Evolutionary conservation across 208 protist genomes (phyloP).

Genomic region (Crithidia brevicula): DNA sequence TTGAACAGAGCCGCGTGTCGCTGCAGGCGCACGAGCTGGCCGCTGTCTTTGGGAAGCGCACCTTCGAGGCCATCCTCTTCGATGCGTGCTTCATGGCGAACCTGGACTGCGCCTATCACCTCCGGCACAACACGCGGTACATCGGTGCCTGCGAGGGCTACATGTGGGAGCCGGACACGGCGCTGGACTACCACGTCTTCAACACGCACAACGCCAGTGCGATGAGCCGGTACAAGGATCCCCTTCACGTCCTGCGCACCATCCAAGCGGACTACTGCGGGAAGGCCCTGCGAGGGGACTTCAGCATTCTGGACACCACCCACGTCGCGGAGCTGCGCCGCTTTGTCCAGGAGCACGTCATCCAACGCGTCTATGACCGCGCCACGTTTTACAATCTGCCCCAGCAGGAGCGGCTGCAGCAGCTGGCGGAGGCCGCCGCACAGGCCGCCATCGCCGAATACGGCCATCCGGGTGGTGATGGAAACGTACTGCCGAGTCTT

Average conservation of each 20-base stretch:
- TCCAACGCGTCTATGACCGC: slow-evolving; percentile 78
- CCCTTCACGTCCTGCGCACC: slow-evolving; percentile 56
- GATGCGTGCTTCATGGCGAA: slow-evolving; percentile 92
- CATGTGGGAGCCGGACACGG: slow-evolving; percentile 84
- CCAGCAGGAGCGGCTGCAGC: slow-evolving; percentile 59
- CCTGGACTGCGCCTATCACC: slow-evolving; percentile 83
- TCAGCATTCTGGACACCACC: slow-evolving; percentile 77
- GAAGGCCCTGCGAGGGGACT: slow-evolving; percentile 70
- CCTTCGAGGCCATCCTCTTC: slow-evolving; percentile 87
- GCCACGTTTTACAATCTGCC: slow-evolving; percentile 69
- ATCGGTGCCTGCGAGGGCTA: slow-evolving; percentile 88
- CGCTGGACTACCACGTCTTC: slow-evolving; percentile 81
- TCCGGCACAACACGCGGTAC: slow-evolving; percentile 83
- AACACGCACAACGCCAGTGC: slow-evolving; percentile 78
- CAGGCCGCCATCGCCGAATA: slow-evolving; percentile 30
- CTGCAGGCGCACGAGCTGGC: slow-evolving; percentile 85
- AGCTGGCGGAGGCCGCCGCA: slow-evolving; percentile 50
- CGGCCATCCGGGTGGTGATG: slow-evolving; percentile 39
- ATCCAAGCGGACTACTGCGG: slow-evolving; percentile 81
- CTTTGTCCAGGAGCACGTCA: slow-evolving; percentile 72
- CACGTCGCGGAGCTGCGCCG: slow-evolving; percentile 60
- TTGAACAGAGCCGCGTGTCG: slow-evolving; percentile 58
- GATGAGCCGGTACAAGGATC: slow-evolving; percentile 73
- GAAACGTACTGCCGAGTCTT: slow-evolving; percentile 12
- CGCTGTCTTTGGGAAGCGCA: slow-evolving; percentile 51